These are phyloP conservation scores for Penicillium paradoxum DNA, from an alignment of 495 filamentous ascomycete genomes.

Conservation along the genomic window DNA sequence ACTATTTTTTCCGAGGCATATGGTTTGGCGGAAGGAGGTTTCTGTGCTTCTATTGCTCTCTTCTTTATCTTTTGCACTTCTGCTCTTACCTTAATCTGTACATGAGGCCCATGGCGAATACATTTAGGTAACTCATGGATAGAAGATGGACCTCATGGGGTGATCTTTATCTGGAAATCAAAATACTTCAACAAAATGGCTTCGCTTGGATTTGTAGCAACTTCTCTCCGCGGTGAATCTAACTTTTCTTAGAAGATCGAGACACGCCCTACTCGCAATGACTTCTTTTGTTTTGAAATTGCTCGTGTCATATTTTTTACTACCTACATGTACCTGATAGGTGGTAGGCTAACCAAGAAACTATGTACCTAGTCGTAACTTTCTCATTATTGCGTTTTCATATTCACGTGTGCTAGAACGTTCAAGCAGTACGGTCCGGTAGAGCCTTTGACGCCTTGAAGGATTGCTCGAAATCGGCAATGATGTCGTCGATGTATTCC, in stretches of 20 bases:
- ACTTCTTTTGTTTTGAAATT: too few relatives aligned
- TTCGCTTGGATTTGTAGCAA: neutral
- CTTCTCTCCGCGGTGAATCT: neutral
- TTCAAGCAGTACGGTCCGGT: constrained; percentile 16
- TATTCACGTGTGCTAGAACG: neutral
- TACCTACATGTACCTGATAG: too few relatives aligned
- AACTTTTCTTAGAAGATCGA: too few relatives aligned
- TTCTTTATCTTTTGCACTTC: neutral
- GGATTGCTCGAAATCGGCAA: constrained; percentile 91
- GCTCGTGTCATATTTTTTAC: too few relatives aligned
- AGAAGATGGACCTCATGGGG: neutral
- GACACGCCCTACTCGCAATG: too few relatives aligned
- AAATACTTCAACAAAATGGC: neutral
- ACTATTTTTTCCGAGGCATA: neutral
- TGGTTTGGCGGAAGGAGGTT: neutral
- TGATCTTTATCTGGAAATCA: neutral
- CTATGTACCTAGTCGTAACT: neutral
- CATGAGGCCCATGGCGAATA: neutral
- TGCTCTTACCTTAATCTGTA: constrained; percentile 3
- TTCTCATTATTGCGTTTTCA: neutral
- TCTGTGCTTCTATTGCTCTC: neutral
- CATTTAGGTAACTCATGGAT: neutral
- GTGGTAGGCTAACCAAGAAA: neutral
- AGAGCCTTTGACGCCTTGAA: constrained; percentile 56
- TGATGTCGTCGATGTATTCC: constrained; percentile 98